Conservation (phyloP, 2,329 filamentous ascomycete species). For the Colletotrichum tabaci region DNA sequence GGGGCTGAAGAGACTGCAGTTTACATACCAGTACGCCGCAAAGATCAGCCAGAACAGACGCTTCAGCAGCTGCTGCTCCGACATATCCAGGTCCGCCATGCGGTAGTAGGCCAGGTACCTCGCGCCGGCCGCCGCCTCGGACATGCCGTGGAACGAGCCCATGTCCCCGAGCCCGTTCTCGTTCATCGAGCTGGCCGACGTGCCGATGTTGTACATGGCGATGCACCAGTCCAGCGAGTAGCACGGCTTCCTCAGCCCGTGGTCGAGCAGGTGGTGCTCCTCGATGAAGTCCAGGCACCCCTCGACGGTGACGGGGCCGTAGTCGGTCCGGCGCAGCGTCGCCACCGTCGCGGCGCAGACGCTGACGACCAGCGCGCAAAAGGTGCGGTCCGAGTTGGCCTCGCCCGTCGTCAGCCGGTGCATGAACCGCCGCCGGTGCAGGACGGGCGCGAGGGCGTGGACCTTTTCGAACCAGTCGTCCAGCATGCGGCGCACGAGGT, state of each 20-base stretch:
- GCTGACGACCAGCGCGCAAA: slow-evolving; percentile 53
- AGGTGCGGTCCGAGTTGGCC: slow-evolving; percentile 47
- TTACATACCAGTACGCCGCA: slow-evolving; percentile 42
- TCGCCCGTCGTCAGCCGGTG: slow-evolving; percentile 47
- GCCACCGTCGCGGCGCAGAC: slow-evolving; percentile 54
- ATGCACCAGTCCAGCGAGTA: slow-evolving; percentile 55
- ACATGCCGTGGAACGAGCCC: slow-evolving; percentile 44
- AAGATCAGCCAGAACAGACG: slow-evolving; percentile 54
- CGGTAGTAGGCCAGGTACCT: slow-evolving; percentile 51
- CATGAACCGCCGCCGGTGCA: slow-evolving; percentile 51
- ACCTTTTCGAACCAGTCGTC: slow-evolving; percentile 55
- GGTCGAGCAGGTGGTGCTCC: slow-evolving; percentile 46
- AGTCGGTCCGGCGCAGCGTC: slow-evolving; percentile 49
- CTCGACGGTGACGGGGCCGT: slow-evolving; percentile 48
- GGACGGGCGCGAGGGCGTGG: slow-evolving; percentile 53
- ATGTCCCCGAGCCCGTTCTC: slow-evolving; percentile 40
- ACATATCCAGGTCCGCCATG: slow-evolving; percentile 44
- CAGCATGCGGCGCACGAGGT: slow-evolving; percentile 45
- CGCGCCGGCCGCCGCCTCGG: slow-evolving; percentile 49
- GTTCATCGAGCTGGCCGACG: slow-evolving; percentile 43
- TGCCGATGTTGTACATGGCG: slow-evolving; percentile 54
- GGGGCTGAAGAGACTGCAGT: background rate
- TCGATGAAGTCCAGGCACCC: slow-evolving; percentile 50
- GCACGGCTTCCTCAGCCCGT: slow-evolving; percentile 26
- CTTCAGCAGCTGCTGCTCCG: slow-evolving; percentile 51